Base-by-base conservation (phyloP, 371 early-diverging fungal species). In the Circinella minor region DNA sequence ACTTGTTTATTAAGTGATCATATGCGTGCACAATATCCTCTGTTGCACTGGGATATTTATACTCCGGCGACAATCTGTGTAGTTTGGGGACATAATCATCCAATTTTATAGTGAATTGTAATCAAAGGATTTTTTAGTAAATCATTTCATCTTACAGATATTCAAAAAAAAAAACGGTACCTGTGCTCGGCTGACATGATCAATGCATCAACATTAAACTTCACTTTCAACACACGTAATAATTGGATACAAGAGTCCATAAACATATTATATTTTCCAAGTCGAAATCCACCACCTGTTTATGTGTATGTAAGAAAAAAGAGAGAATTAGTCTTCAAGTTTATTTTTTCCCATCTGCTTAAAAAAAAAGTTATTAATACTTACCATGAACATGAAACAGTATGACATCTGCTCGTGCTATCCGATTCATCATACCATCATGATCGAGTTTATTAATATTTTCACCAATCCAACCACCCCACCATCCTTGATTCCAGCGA, bases 401-500 rank as follows among this genome's bases (percentile, higher is more conserved):
- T 5, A 85, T 54, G 4, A 85, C 72, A 64, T 82, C 82, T 10
- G 85, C 82, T 36, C 77, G 70, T 14, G 74, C 65, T 9, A 82
- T 66, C 14, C 85, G 70, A n/a, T 74, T 57, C 34, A 57, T 27
- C 37, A 85, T 59, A 0, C 55, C 78, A 8, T 72, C 65, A 10
- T 69, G 65, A 49, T 74, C 67, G 38, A 82, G 47, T 6, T 74
- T 59, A 36, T 67, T 55, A 34, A 84, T 54, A 36, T 81, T 70
- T 57, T 84, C 81, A 43, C 82, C 85, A 55, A 85, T 79, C 85
- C 85, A 85, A 59, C 81, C 81, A 17, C 85, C 85, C 60, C 80
- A 78, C 85, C 85, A 85, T 47, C 72, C 79, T 43, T 74, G 59
- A 46, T 76, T 74, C 51, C 71, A 71, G 20, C 70, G 73, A 1